Evolutionary conservation across 1,284 basidiomycete genomes (phyloP).

Genomic region (Heterobasidion parviporum): DNA sequence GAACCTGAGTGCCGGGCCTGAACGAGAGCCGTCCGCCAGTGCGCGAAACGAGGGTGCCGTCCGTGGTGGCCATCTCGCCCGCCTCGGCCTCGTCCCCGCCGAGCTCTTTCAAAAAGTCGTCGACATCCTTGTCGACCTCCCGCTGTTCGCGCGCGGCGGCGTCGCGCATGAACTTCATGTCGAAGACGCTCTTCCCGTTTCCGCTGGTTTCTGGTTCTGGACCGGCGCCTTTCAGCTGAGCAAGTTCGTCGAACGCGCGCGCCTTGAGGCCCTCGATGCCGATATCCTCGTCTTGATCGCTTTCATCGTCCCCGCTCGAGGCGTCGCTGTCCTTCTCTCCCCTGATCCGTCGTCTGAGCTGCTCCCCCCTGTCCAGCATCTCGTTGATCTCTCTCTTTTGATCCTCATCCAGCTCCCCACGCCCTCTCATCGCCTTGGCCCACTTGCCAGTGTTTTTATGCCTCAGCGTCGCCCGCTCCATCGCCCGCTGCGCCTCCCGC

Average conservation of each 20-base stretch:
- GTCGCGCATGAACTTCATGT: slow-evolving; percentile 96
- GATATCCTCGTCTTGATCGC: slow-evolving; percentile 34
- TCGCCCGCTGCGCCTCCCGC: slow-evolving; percentile 72
- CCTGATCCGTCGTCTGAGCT: slow-evolving; percentile 62
- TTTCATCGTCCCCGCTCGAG: slow-evolving; percentile 32
- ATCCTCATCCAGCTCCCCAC: slow-evolving; percentile 55
- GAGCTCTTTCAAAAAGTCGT: slow-evolving; percentile 67
- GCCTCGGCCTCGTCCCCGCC: slow-evolving; percentile 33
- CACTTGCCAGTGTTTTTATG: slow-evolving; percentile 83
- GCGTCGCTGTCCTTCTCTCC: slow-evolving; percentile 45
- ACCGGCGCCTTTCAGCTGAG: slow-evolving; percentile 32
- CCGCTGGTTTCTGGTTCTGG: slow-evolving; percentile 18
- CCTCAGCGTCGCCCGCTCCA: slow-evolving; percentile 78
- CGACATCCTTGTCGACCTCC: slow-evolving; percentile 51
- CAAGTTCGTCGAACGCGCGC: slow-evolving; percentile 70
- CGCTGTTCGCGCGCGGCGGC: slow-evolving; percentile 65
- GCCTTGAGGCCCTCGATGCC: slow-evolving; percentile 43
- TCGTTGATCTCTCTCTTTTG: slow-evolving; percentile 71
- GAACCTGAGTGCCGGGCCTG: slow-evolving; percentile 38
- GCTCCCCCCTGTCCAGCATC: slow-evolving; percentile 71
- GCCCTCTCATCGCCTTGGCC: slow-evolving; percentile 62
- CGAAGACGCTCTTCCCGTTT: slow-evolving; percentile 65
- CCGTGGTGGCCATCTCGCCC: slow-evolving; percentile 23
- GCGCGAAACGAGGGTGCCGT: slow-evolving; percentile 33
- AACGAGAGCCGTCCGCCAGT: slow-evolving; percentile 53